Conservation (phyloP, 148 eudicot species). For the Nepenthes gracilis region DNA sequence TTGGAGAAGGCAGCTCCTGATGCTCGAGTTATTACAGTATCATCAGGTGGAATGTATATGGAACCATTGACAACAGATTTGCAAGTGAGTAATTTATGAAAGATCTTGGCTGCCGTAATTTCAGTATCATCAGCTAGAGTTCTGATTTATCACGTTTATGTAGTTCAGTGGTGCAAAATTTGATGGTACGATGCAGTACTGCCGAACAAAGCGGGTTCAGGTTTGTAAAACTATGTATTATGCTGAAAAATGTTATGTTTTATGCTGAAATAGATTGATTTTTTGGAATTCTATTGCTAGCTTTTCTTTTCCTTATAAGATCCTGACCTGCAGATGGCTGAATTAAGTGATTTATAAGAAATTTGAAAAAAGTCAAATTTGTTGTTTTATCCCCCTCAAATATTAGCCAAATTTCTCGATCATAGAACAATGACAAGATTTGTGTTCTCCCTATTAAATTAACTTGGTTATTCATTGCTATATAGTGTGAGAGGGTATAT, state of each 20-base stretch:
- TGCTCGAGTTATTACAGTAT: conserved; percentile 84
- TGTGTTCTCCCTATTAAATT: too few relatives aligned
- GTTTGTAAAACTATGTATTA: conserved; percentile 16
- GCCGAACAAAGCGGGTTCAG: conserved; percentile 92
- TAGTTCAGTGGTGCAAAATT: conserved; percentile 55
- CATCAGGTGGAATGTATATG: conserved; percentile 92
- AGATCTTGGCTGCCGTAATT: background rate
- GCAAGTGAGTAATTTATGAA: conserved; percentile 33
- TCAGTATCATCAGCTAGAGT: background rate
- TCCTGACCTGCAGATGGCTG: background rate
- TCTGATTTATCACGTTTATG: conserved; percentile 11
- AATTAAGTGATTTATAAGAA: background rate
- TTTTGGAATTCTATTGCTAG: background rate
- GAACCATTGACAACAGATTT: conserved; percentile 69
- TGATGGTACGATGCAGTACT: conserved; percentile 67
- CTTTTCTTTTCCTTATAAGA: background rate
- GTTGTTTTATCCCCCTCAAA: background rate
- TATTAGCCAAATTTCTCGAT: too few relatives aligned
- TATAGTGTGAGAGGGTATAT: too few relatives aligned
- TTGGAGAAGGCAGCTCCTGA: conserved; percentile 88
- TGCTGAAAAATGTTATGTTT: background rate
- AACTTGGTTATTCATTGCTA: too few relatives aligned
- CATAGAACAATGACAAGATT: too few relatives aligned
- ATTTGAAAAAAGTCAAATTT: background rate
- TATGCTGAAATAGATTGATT: background rate